phyloP scores from a whole-genome alignment of 306 rosid species.

The Quercus dentata region DNA sequence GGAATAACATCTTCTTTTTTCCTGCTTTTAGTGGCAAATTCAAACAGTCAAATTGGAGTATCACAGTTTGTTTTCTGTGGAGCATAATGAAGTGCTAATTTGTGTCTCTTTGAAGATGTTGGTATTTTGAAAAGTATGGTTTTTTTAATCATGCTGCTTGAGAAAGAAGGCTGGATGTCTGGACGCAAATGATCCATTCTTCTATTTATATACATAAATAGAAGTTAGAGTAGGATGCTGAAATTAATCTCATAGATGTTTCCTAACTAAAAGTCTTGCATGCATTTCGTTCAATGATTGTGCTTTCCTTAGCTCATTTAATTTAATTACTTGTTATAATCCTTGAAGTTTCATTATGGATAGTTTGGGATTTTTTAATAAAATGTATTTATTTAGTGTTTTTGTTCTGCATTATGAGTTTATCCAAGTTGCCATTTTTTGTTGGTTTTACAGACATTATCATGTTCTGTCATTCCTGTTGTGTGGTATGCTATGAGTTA shows the following conservation, averaged over 20 bases:
- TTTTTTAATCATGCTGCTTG: neutral
- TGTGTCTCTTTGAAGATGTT: neutral
- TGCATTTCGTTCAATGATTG: neutral
- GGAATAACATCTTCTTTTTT: conserved; percentile 5
- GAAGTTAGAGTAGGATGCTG: neutral
- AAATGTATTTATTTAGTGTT: neutral
- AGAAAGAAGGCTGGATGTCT: neutral
- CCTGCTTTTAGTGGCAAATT: conserved; percentile 12
- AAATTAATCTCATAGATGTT: neutral
- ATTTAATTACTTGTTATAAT: neutral
- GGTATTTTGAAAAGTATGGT: neutral
- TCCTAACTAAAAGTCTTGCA: neutral
- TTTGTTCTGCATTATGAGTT: neutral
- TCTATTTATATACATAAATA: neutral
- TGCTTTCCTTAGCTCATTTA: neutral
- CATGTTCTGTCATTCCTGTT: neutral
- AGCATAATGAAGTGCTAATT: conserved; percentile 8
- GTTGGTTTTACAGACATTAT: neutral
- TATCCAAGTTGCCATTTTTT: neutral
- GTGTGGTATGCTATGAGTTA: neutral
- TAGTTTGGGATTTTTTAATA: neutral
- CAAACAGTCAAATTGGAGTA: conserved; percentile 10
- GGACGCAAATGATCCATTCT: neutral
- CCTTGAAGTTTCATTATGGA: neutral
- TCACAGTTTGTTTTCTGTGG: conserved; percentile 10